Conservation (phyloP, 2,329 filamentous ascomycete species). For the Apiospora kogelbergensis region DNA sequence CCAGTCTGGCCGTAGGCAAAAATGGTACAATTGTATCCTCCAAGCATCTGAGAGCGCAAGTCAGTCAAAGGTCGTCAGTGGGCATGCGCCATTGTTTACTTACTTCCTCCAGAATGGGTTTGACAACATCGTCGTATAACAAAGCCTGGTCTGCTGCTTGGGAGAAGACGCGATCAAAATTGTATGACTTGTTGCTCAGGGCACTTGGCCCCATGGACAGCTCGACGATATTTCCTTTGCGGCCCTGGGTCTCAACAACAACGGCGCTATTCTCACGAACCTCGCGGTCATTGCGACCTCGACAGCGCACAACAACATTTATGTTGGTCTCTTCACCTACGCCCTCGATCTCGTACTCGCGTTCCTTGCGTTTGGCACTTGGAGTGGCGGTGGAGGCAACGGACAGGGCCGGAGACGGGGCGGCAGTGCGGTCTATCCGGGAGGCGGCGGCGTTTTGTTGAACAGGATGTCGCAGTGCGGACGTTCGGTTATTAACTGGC, state of each 20-base stretch:
- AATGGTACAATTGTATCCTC: slow-evolving; percentile 96
- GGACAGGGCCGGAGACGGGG: slow-evolving; percentile 71
- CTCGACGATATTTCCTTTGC: slow-evolving; percentile 80
- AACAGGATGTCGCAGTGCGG: slow-evolving; percentile 9
- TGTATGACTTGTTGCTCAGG: slow-evolving; percentile 92
- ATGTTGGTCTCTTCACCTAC: slow-evolving; percentile 89
- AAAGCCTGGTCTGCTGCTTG: slow-evolving; percentile 90
- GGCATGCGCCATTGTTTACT: slow-evolving; percentile 23
- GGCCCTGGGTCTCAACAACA: slow-evolving; percentile 84
- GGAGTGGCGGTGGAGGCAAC: slow-evolving; percentile 59
- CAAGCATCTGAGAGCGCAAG: slow-evolving; percentile 66
- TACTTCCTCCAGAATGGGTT: slow-evolving; percentile 90
- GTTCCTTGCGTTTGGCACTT: slow-evolving; percentile 80
- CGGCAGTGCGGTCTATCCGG: slow-evolving; percentile 39
- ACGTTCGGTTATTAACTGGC: slow-evolving; percentile 7
- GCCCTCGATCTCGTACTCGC: slow-evolving; percentile 72
- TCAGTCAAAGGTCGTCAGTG: background rate
- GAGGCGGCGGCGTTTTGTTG: slow-evolving; percentile 20
- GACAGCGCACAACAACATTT: slow-evolving; percentile 92
- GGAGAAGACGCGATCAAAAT: slow-evolving; percentile 96
- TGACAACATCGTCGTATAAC: slow-evolving; percentile 93
- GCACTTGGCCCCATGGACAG: slow-evolving; percentile 91
- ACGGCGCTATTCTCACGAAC: slow-evolving; percentile 93
- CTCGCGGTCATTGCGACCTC: slow-evolving; percentile 89
- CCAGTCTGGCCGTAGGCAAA: slow-evolving; percentile 98